Base-by-base conservation (phyloP, 495 filamentous ascomycete genomes). In the Hyaloscypha bicolor region DNA sequence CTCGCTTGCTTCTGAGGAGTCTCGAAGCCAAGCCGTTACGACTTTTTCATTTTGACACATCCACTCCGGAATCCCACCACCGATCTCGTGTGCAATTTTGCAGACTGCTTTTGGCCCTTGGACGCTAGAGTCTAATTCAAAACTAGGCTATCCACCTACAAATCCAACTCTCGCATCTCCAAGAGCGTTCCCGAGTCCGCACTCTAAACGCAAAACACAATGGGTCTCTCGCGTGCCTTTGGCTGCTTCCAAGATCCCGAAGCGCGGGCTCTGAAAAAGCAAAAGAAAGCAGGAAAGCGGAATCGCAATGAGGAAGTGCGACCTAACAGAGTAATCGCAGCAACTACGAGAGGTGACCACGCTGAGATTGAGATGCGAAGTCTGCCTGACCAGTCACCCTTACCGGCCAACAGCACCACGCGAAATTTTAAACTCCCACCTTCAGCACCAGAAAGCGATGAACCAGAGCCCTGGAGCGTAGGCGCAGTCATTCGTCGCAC, bases 401-500 rank as follows among this genome's bases (percentile, higher is more conserved):
- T 60, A 60, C 57, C 57, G 3, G 57, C 25, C 21, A 60, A 14
- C 57, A 37, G 8, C 9, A 60, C 21, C 11, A 60, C 39, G 29
- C 57, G 14, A 60, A 37, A 33, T n/a, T 60, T 33, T 60, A 14
- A 60, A 35, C 21, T 9, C 31, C 9, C 57, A 19, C 31, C 57
- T 35, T 35, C 2, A 60, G 57, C 37, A 33, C 25, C 16, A 60
- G 57, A 30, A 60, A 14, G 35, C 31, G 57, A 60, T 33, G 57
- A 60, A 39, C 31, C 6, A 60, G 57, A 60, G 33, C 57, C 57
- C 11, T 60, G 57, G 57, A 60, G 11, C 57, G 31, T 60, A 39
- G 57, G 57, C 31, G 57, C 57, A 33, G 57, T 60, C 14, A 60
- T 37, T 37, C 57, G 57, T 60, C 57, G 31, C 57, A 60, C 57